These are phyloP conservation scores for Amanita pseudoporphyria DNA, from an alignment of 768 basidiomycete genomes.

Conservation along the genomic window DNA sequence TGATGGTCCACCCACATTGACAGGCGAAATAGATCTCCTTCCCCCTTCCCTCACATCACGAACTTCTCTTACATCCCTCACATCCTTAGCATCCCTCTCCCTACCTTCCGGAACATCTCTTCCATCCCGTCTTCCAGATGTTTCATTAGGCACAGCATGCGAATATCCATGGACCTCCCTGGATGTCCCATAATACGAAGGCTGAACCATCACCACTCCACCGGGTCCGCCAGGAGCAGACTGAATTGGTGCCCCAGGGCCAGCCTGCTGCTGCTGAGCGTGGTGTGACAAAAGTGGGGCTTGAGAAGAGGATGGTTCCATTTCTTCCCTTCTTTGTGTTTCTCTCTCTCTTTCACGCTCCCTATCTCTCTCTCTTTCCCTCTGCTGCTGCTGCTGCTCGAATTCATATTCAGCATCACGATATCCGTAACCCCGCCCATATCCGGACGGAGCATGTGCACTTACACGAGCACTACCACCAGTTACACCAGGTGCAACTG, in stretches of 20 bases:
- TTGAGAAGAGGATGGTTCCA: constrained; percentile 10
- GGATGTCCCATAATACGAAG: constrained; percentile 1
- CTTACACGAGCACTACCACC: not conserved
- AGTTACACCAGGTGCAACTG: not conserved
- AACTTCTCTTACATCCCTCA: constrained; percentile 10
- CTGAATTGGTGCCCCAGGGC: not conserved
- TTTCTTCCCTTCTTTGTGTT: not conserved
- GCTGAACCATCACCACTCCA: not conserved
- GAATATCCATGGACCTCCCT: not conserved
- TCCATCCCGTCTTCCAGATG: not conserved
- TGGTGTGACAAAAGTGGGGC: not conserved
- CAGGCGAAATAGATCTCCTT: constrained; percentile 30
- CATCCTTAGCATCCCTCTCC: constrained; percentile 3
- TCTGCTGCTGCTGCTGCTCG: not conserved
- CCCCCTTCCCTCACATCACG: constrained; percentile 11
- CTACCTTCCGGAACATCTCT: constrained; percentile 11
- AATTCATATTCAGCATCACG: constrained; percentile 5
- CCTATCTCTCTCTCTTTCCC: not conserved
- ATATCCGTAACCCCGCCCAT: not conserved
- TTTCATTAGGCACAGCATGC: not conserved
- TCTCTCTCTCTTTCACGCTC: constrained; percentile 1
- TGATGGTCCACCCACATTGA: constrained; percentile 15
- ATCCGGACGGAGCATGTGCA: not conserved
- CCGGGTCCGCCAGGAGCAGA: not conserved
- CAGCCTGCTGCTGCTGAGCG: constrained; percentile 5